A percentile compares a stretch with the other conserved stretches of the same genome.
Evolutionary conservation across 2,329 filamentous ascomycete genomes (phyloP).

Genomic region (Claviceps spartinae): DNA sequence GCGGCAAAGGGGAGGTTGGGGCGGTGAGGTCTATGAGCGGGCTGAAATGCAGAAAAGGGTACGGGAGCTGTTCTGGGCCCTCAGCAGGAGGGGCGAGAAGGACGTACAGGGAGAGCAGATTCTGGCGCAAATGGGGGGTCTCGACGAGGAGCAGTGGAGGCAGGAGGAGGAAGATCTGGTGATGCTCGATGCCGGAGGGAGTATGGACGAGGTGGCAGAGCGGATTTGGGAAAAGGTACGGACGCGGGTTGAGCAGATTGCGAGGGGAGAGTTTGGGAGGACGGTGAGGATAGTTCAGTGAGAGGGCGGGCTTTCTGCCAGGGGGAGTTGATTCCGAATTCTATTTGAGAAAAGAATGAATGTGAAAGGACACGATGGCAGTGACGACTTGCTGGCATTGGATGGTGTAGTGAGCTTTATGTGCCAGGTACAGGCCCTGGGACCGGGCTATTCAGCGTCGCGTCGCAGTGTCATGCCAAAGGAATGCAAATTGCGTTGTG

Average conservation of each 20-base stretch:
- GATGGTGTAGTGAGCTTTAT: too few species aligned
- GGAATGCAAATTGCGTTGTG: too few species aligned
- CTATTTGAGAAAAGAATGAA: background rate
- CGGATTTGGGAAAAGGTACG: conserved; percentile 40
- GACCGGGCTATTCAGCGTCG: too few species aligned
- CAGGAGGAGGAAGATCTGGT: conserved; percentile 40
- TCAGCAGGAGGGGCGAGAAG: conserved; percentile 34
- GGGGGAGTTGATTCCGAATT: background rate
- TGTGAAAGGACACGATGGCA: background rate
- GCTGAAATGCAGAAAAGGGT: conserved; percentile 71
- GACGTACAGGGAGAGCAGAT: conserved; percentile 13
- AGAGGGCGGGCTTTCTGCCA: background rate
- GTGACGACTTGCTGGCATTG: too few species aligned
- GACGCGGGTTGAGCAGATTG: conserved; percentile 33
- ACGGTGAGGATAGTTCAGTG: conserved; percentile 28
- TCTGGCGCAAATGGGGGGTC: conserved; percentile 10
- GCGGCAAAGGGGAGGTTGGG: conserved; percentile 69
- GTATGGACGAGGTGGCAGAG: conserved; percentile 42
- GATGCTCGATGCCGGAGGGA: conserved; percentile 39
- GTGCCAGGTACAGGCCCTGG: too few species aligned
- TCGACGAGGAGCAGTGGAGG: conserved; percentile 20
- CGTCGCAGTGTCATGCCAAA: too few species aligned
- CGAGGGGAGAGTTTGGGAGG: conserved; percentile 33
- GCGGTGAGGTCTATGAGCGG: conserved; percentile 79
- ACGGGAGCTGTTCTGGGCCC: conserved; percentile 53